phyloP scores from a whole-genome alignment of 2,329 filamentous ascomycete species.

The Domatiomyces globalis region DNA sequence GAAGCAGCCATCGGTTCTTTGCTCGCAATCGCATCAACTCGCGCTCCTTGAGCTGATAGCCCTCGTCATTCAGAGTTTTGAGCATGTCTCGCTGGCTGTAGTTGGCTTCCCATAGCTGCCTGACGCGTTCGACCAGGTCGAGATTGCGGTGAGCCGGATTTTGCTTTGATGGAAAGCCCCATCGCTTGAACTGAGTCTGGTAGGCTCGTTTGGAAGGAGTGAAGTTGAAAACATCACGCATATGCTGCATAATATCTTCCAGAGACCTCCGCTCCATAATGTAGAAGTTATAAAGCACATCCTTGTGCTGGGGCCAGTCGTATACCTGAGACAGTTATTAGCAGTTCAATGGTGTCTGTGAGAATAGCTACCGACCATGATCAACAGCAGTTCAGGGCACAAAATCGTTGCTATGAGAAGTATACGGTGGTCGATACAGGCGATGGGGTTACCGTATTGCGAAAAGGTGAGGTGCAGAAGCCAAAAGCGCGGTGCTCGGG shows the following conservation, averaged over 20 bases:
- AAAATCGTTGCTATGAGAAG: background rate
- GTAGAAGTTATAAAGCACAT: conserved; percentile 56
- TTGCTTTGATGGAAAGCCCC: conserved; percentile 65
- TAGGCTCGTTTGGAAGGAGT: conserved; percentile 63
- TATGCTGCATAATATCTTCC: conserved; percentile 60
- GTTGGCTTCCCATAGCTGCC: conserved; percentile 66
- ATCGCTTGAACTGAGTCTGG: conserved; percentile 61
- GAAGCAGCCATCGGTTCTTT: conserved; percentile 54
- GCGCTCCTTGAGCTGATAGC: conserved; percentile 56
- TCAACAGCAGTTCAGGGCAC: background rate
- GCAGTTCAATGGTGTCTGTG: background rate
- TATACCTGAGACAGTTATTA: conserved; percentile 31
- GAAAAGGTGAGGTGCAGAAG: background rate
- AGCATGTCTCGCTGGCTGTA: conserved; percentile 58
- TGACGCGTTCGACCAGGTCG: conserved; percentile 52
- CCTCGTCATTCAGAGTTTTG: conserved; percentile 53
- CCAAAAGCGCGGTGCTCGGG: background rate
- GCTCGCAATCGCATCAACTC: conserved; percentile 56
- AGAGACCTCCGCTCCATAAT: conserved; percentile 60
- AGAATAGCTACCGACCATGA: background rate
- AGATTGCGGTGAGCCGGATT: conserved; percentile 57
- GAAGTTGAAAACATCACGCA: conserved; percentile 52
- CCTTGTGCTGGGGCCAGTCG: conserved; percentile 53
- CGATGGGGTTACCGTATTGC: background rate
- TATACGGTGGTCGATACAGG: background rate